Conservation (phyloP, 345 rosid genomes). For the Pugionium cornutum region DNA sequence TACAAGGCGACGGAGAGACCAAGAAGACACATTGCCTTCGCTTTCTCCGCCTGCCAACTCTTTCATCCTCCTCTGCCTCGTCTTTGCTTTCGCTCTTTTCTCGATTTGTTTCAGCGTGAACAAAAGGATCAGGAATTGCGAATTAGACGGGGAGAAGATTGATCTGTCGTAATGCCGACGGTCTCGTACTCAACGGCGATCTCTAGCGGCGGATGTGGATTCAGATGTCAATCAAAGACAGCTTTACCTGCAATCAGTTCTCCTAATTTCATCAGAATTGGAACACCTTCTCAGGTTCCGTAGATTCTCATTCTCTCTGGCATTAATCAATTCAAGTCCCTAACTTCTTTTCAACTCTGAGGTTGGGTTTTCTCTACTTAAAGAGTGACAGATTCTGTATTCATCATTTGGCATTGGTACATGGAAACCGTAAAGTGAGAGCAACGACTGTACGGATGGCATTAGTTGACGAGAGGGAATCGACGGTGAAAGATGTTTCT, state of each 20-base stretch:
- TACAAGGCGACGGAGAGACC: constrained; percentile 24
- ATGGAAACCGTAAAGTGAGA: constrained; percentile 32
- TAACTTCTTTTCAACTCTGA: not conserved
- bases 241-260: not conserved
- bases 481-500: constrained; percentile 44
- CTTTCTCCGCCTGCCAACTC: constrained; percentile 19
- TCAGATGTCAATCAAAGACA: constrained; percentile 1
- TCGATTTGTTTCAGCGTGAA: not conserved
- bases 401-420: constrained; percentile 39
- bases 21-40: constrained; percentile 14
- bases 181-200: constrained; percentile 36
- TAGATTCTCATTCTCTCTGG: not conserved
- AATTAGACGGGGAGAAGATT: not conserved
- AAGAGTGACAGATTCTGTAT: constrained; percentile 47
- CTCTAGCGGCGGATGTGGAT: constrained; percentile 26
- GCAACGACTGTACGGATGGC: constrained; percentile 49
- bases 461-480: constrained; percentile 68
- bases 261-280: constrained; percentile 21
- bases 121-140: not conserved
- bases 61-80: constrained; percentile 3
- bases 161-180: constrained; percentile 31
- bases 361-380: not conserved
- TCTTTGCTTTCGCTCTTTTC: constrained; percentile 1
- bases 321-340: not conserved
- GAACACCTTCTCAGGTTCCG: constrained; percentile 26